Conservation (phyloP, 768 basidiomycete genomes). For the Coprinopsis sp. region DNA sequence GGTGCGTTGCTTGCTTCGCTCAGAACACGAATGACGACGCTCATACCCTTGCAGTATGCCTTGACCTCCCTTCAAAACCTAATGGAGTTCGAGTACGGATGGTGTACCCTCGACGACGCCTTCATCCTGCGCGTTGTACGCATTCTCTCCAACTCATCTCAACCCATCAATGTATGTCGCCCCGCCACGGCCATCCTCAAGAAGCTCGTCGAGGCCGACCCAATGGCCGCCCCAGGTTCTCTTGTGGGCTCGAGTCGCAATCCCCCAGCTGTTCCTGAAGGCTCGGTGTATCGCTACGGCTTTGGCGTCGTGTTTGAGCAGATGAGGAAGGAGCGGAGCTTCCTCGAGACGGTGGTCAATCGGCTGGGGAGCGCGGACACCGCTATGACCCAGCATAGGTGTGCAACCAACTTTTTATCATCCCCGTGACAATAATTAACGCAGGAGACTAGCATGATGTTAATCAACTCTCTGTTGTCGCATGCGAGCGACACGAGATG, state of each 20-base stretch:
- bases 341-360: slow-evolving; percentile 79
- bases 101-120: slow-evolving; percentile 61
- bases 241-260: slow-evolving; percentile 57
- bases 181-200: slow-evolving; percentile 89
- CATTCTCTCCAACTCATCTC: slow-evolving; percentile 68
- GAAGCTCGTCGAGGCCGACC: slow-evolving; percentile 84
- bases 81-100: slow-evolving; percentile 84
- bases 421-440: background rate
- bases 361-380: slow-evolving; percentile 79
- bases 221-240: slow-evolving; percentile 58
- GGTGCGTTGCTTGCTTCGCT: slow-evolving; percentile 35
- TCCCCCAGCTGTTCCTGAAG: slow-evolving; percentile 50
- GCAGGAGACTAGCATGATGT: slow-evolving; percentile 61
- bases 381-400: slow-evolving; percentile 83
- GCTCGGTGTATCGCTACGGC: slow-evolving; percentile 80
- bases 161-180: slow-evolving; percentile 86
- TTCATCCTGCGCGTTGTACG: slow-evolving; percentile 80
- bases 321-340: slow-evolving; percentile 65
- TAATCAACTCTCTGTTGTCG: slow-evolving; percentile 80
- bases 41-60: slow-evolving; percentile 56
- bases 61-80: slow-evolving; percentile 82
- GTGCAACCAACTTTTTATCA: slow-evolving; percentile 3
- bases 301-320: slow-evolving; percentile 79
- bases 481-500: slow-evolving; percentile 75
- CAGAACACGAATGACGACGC: slow-evolving; percentile 8